These are phyloP conservation scores for Alternaria metachromatica DNA, from an alignment of 2,329 filamentous ascomycete genomes.

Conservation along the genomic window DNA sequence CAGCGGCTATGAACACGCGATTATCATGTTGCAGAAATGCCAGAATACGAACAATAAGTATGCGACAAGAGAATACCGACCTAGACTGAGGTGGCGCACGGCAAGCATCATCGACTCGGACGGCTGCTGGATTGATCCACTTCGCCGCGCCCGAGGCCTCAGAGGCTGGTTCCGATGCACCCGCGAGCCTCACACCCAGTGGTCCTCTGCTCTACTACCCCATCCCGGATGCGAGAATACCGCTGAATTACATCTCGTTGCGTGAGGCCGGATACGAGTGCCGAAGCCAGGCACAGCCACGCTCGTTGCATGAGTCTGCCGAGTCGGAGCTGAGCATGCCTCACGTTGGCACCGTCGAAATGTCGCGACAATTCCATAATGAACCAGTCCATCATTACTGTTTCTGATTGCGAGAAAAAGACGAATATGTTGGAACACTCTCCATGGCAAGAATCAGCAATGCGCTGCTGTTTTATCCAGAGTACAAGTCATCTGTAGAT, in stretches of 20 bases:
- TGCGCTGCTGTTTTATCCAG: background rate
- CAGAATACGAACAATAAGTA: background rate
- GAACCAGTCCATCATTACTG: background rate
- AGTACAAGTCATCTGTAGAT: background rate
- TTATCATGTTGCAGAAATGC: slow-evolving; percentile 5
- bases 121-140: background rate
- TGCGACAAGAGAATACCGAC: background rate
- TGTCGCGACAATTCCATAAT: background rate
- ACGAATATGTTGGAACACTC: background rate
- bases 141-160: background rate
- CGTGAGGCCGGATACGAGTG: background rate
- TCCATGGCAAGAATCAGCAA: background rate
- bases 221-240: background rate
- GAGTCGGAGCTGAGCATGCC: background rate
- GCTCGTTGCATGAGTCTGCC: background rate
- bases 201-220: background rate
- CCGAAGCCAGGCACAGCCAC: background rate
- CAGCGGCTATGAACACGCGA: background rate
- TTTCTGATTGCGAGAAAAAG: background rate
- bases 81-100: background rate
- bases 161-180: background rate
- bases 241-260: background rate
- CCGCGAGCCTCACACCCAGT: background rate
- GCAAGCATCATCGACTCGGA: slow-evolving; percentile 8
- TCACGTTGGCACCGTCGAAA: background rate